Evolutionary conservation across 768 basidiomycete genomes (phyloP), one percentile per base, ranked within the genome.

Genomic region (Chalciporus sphaerocephalus): DNA sequence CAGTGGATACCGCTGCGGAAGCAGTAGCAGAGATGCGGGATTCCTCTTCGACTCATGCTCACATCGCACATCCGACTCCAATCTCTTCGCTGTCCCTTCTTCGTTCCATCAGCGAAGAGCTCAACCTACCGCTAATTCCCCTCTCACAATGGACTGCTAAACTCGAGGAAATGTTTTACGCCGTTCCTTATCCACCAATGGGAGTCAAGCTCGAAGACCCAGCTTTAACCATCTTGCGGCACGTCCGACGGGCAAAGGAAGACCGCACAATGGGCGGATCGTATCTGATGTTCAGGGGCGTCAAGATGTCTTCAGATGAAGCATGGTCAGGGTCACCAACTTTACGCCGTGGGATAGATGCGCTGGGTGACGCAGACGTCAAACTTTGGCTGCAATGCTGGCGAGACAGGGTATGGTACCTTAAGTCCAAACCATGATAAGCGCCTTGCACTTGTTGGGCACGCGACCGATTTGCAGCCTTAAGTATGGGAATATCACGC

Each of bases 11-110:
- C 6, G 52, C 50, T 4, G 56, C 60, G 2, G 35, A 21, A 1
- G 60, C 30, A 13, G 42, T 61, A 1, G 36, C 37, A 4, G 50
- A 52, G 27, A 48, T 59, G 56, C 48, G 54, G n/a, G n/a, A 47
- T n/a, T 27, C 56, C 0, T 6, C 7, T 2, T 36, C 50, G 4
- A 10, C 46, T 1, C 44, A 42, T 8, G 40, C 46, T 25, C 44
- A 59, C 28, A 2, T 61, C 34, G 46, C 30, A 0, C 59, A 52
- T 6, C 56, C 53, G 13, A 16, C 0, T 12, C 43, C 58, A 5
- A 15, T 46, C 11, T 53, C 51, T 16, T 33, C 40, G 13, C 32
- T 40, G n/a, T 4, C 40, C 8, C 55, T 54, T 35, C 47, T 56
- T 33, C 40, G 32, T n/a, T 25, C 4, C 13, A 27, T 53, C 25